A percentile compares a stretch with the other conserved stretches of the same genome.
Evolutionary conservation across 2,329 filamentous ascomycete genomes (phyloP).

Genomic region (Penicillium sp.): DNA sequence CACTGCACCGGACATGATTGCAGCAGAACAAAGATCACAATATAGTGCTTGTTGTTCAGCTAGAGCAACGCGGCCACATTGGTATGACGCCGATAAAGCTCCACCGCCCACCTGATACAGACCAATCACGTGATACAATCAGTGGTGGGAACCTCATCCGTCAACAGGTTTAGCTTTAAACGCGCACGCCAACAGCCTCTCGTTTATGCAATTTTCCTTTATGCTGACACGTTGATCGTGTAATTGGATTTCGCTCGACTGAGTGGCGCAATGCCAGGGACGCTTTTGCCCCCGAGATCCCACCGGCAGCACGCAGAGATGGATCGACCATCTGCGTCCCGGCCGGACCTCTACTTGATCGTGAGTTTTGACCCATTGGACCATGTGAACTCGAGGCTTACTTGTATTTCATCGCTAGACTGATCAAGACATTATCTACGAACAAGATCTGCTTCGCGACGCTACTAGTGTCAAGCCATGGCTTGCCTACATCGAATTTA

Average conservation of each 20-base stretch:
- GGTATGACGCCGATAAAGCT: slow-evolving; percentile 30
- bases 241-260: slow-evolving; percentile 34
- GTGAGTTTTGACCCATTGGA: slow-evolving; percentile 29
- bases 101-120: slow-evolving; percentile 22
- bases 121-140: slow-evolving; percentile 22
- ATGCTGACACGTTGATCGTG: slow-evolving; percentile 29
- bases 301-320: slow-evolving; percentile 43
- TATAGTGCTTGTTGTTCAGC: slow-evolving; percentile 14
- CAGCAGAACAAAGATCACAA: slow-evolving; percentile 37
- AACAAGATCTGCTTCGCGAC: slow-evolving; percentile 89
- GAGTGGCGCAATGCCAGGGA: slow-evolving; percentile 51
- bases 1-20: slow-evolving; percentile 34
- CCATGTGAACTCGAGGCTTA: slow-evolving; percentile 26
- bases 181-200: slow-evolving; percentile 27
- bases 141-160: slow-evolving; percentile 25
- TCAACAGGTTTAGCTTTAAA: slow-evolving; percentile 15
- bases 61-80: slow-evolving; percentile 23
- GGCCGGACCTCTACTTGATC: slow-evolving; percentile 46
- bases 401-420: slow-evolving; percentile 52
- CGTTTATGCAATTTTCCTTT: slow-evolving; percentile 24
- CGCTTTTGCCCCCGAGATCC: slow-evolving; percentile 46
- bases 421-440: slow-evolving; percentile 90
- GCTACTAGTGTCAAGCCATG: slow-evolving; percentile 85
- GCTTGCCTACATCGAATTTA: slow-evolving; percentile 91
- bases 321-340: slow-evolving; percentile 40